A percentile compares a stretch with the other conserved stretches of the same genome.
phyloP scores from a whole-genome alignment of 176 grass and related monocot genomes.

The Aegilops longissima region DNA sequence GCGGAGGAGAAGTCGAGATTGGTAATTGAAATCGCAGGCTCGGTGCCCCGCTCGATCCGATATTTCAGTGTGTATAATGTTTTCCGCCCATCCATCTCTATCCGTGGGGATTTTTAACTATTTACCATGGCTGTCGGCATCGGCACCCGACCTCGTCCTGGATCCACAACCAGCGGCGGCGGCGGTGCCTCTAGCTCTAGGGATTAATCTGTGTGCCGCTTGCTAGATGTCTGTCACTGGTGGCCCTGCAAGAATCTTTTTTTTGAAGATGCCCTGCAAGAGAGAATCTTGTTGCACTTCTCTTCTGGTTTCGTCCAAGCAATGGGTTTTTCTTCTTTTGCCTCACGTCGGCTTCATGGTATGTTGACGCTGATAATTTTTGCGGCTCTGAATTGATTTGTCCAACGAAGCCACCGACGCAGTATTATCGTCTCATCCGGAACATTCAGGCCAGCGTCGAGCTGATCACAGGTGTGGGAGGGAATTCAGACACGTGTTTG shows the following conservation, averaged over 20 bases:
- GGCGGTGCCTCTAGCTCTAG: no score
- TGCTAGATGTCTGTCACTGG: no score
- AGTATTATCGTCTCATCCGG: background rate
- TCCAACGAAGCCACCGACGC: background rate
- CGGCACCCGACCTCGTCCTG: background rate
- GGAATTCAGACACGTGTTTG: no score
- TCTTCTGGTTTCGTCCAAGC: background rate
- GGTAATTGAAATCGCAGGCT: background rate
- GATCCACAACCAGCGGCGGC: no score
- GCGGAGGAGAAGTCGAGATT: background rate
- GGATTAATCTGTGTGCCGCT: no score
- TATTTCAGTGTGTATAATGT: background rate
- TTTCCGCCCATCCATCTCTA: background rate
- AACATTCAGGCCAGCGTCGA: background rate
- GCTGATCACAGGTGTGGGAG: background rate
- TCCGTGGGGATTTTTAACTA: background rate
- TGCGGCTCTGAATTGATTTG: background rate
- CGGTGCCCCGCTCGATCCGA: background rate
- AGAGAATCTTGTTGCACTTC: no score
- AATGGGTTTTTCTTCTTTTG: background rate
- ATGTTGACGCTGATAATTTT: no score
- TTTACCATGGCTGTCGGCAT: background rate
- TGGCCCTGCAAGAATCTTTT: no score
- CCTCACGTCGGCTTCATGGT: background rate
- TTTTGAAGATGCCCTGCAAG: no score